Conservation (phyloP, 176 grass and related monocot species). For the Puya raimondii region DNA sequence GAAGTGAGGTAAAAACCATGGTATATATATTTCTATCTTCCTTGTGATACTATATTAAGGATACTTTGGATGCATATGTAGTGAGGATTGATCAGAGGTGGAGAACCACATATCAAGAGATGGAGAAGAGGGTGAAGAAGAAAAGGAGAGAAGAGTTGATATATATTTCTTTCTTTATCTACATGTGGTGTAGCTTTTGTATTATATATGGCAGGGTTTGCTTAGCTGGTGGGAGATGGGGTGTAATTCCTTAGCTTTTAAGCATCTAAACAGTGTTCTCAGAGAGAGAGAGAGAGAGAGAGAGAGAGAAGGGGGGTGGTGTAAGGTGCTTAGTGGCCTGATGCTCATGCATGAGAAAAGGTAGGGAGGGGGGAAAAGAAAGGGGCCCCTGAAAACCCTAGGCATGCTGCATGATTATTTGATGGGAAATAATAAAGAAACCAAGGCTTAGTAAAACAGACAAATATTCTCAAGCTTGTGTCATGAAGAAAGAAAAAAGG, state of each 20-base stretch:
- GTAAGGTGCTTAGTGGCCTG: background rate
- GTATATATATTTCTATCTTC: slow-evolving; percentile 55
- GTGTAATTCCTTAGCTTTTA: slow-evolving; percentile 31
- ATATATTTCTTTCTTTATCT: slow-evolving; percentile 8
- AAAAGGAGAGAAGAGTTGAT: slow-evolving; percentile 44
- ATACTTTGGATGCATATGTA: slow-evolving; percentile 33
- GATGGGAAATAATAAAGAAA: slow-evolving; percentile 26
- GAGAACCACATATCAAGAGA: background rate
- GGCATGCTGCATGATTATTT: background rate
- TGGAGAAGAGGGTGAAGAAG: slow-evolving; percentile 23
- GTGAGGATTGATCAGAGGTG: slow-evolving; percentile 19
- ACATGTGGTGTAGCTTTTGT: slow-evolving; percentile 2
- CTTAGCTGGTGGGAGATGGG: background rate
- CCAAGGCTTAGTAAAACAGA: slow-evolving; percentile 8
- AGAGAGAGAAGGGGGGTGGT: background rate
- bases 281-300: slow-evolving; percentile 4
- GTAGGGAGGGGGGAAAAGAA: background rate
- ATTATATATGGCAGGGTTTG: slow-evolving; percentile 8
- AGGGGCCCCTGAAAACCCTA: background rate
- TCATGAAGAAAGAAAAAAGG: background rate
- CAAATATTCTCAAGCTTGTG: background rate
- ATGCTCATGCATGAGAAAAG: background rate
- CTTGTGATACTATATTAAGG: slow-evolving; percentile 31
- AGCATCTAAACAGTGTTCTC: slow-evolving; percentile 9
- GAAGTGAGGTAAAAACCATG: slow-evolving; percentile 97